Percentiles rank a stretch among this genome's conserved stretches.
Evolutionary conservation across 352 stramenopile genomes (phyloP).

Genomic region (Pythium grandisporangium): DNA sequence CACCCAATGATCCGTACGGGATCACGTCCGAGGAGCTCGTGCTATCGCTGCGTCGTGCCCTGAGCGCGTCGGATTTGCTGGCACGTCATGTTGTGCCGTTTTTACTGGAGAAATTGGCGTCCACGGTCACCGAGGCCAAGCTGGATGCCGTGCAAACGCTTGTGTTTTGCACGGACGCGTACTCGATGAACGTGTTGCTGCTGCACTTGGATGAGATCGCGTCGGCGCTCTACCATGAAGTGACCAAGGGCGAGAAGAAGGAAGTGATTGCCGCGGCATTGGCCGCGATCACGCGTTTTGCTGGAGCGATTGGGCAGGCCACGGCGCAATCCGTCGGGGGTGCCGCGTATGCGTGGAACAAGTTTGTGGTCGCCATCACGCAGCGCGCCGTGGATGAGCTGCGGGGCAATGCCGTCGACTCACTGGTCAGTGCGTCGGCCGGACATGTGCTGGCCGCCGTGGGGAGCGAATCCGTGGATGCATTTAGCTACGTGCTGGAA

Average conservation of each 20-base stretch:
- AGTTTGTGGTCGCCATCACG: slow-evolving; percentile 77
- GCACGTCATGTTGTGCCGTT: slow-evolving; percentile 79
- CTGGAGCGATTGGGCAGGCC: slow-evolving; percentile 47
- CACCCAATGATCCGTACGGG: slow-evolving; percentile 86
- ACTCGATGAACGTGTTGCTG: slow-evolving; percentile 72
- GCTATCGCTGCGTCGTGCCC: slow-evolving; percentile 65
- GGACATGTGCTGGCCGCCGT: slow-evolving; percentile 58
- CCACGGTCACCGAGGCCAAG: slow-evolving; percentile 71
- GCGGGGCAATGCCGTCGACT: slow-evolving; percentile 63
- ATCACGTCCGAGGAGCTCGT: slow-evolving; percentile 86
- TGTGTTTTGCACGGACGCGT: slow-evolving; percentile 72
- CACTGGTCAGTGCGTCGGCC: slow-evolving; percentile 68
- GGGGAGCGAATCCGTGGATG: slow-evolving; percentile 51
- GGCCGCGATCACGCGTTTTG: slow-evolving; percentile 52
- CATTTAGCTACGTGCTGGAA: slow-evolving; percentile 65
- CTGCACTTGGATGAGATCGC: slow-evolving; percentile 59
- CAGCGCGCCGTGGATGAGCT: slow-evolving; percentile 58
- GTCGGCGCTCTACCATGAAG: slow-evolving; percentile 68
- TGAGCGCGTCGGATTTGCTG: slow-evolving; percentile 70
- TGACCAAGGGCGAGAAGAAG: slow-evolving; percentile 80
- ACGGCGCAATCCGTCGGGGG: slow-evolving; percentile 44
- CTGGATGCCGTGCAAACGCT: slow-evolving; percentile 76
- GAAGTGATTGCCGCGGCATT: slow-evolving; percentile 61
- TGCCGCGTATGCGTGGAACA: slow-evolving; percentile 70
- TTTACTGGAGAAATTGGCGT: slow-evolving; percentile 80